Base-by-base conservation (phyloP, 768 basidiomycete genomes). In the Lentinula raphanica region DNA sequence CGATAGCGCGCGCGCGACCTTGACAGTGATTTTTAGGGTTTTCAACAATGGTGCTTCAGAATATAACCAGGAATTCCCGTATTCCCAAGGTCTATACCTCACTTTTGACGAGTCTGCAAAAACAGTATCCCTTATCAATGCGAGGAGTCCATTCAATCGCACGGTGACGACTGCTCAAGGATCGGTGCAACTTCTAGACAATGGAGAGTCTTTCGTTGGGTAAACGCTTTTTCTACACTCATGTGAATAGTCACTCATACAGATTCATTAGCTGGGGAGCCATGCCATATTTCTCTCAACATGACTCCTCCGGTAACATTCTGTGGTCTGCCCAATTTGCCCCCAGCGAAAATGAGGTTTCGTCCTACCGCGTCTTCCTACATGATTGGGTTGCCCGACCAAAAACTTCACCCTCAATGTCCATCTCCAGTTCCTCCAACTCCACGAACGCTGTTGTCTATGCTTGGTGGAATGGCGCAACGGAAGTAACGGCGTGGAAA, bases 241-340 rank as follows among this genome's bases (percentile, higher is more conserved):
- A 19, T 35, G 19, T 32, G 17, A 5, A 35, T 31, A 35, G n/a
- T n/a, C 11, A 21, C 3, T 21, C 5, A n/a, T 12, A 50, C n/a
- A 29, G 8, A 21, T 19, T 17, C 29, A 21, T 54, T 17, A 51
- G 58, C 19, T 59, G 48, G 45, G 58, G 58, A 3, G n/a, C 38
- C 4, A 36, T 54, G 25, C 58, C 58, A 17, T 46, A 19, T 17
- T 59, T 54, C 29, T 46, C 49, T 2, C 50, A 59, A 36, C 51
- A 53, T 40, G 42, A 35, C 19, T 3, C 25, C 3, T 17, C 21
- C 15, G 58, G 58, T 3, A 28, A 53, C 25, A 40, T 49, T 5
- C 12, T 45, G 8, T 49, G 58, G 49, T 27, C 48, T 25, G 58
- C 51, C 12, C 58, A 59, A 31, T 59, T 54, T 23, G 58, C 38